Base-by-base conservation (phyloP, 208 protist species). In the Entamoeba nuttalli region DNA sequence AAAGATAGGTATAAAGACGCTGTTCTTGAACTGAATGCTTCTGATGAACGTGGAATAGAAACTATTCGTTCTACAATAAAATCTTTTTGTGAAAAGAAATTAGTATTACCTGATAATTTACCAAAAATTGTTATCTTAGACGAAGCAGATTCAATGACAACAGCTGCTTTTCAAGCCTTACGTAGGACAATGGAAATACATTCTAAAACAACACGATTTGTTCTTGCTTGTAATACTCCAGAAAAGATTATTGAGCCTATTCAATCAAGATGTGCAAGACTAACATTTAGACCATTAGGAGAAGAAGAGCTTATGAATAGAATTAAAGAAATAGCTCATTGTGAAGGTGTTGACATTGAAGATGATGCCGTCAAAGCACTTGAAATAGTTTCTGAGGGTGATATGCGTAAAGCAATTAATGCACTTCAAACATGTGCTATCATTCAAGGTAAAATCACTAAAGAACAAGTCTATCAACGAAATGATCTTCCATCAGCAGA, bases 211-310 rank as follows among this genome's bases (percentile, higher is more conserved):
- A 97, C 96, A n/a, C 97, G 99, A 52, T 99, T 99, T 97, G 98
- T 98, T 69, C 98, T 99, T 94, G 98, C 99, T 21, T 99, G 99
- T 97, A 99, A 99, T 97, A 98, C 98, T 55, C 99, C 98, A 93
- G 98, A 97, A 93, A 99, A 99, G 96, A 99, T 99, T 57, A 99
- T 99, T 95, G 99, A 99, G 96, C 98, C 99, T 1, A 99, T 99
- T 95, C 99, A 99, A 95, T 98, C 97, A 35, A 96, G 98, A 25
- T 99, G 98, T 96, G 98, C 98, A 35, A 97, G 98, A 69, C 94
- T 99, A 0, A 97, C 98, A 44, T 99, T 97, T 96, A 96, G 95
- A 0, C 69, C 96, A 35, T 95, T 98, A 3, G 94, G 96, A 5
- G 96, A 98, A 57, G 93, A 62, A 97, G 98, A 97, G 30, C 48